A percentile compares a stretch with the other conserved stretches of the same genome.
These are phyloP conservation scores for Cyberlindnera subsufficiens DNA, from an alignment of 805 yeast species.

Conservation along the genomic window DNA sequence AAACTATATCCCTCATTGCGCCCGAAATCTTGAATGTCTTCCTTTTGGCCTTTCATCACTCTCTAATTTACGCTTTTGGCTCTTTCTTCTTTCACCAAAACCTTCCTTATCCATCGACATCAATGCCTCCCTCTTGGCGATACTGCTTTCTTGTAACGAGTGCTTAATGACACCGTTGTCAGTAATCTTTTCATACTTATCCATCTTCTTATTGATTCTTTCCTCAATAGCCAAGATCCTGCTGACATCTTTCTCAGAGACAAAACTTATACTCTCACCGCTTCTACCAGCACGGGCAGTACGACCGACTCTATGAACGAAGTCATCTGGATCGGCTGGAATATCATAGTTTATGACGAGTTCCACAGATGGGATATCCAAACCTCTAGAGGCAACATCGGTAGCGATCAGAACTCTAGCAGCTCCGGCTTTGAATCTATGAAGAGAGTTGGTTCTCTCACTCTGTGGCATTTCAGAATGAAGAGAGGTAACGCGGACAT, in stretches of 20 bases:
- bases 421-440: constrained; percentile 89
- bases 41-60: neutral
- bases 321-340: constrained; percentile 95
- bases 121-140: constrained; percentile 83
- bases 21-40: neutral
- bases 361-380: constrained; percentile 91
- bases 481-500: constrained; percentile 77
- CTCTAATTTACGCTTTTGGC: constrained; percentile 33
- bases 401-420: constrained; percentile 92
- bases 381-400: constrained; percentile 95
- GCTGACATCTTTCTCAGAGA: constrained; percentile 79
- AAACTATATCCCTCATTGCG: no score
- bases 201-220: constrained; percentile 75
- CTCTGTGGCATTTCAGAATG: constrained; percentile 94
- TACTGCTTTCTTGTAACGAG: constrained; percentile 62
- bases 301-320: constrained; percentile 96
- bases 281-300: constrained; percentile 95
- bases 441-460: constrained; percentile 87
- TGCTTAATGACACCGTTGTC: constrained; percentile 75
- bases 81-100: constrained; percentile 69
- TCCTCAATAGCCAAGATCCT: constrained; percentile 84
- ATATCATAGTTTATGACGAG: constrained; percentile 87
- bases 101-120: constrained; percentile 92
- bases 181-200: constrained; percentile 59
- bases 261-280: constrained; percentile 79